Percentiles rank a stretch among this genome's conserved stretches.
Conservation (phyloP, 495 filamentous ascomycete species). For the Penicillium roqueforti region DNA sequence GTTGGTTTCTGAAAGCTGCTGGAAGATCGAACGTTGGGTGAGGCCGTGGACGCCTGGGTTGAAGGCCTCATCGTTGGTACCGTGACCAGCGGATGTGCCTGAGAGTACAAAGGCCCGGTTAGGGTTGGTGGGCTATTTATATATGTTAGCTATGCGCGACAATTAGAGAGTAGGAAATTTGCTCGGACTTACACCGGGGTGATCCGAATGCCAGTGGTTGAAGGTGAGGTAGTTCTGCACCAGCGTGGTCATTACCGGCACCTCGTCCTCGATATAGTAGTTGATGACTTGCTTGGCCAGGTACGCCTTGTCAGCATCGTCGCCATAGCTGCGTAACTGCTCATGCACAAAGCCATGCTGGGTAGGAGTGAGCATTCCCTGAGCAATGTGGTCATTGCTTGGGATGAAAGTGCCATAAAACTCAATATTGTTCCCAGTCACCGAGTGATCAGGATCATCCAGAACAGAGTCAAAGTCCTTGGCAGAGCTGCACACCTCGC, state of each 20-base stretch:
- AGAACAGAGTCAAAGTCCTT: conserved; percentile 42
- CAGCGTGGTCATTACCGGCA: conserved; percentile 43
- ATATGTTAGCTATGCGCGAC: conserved; percentile 3
- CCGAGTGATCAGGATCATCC: conserved; percentile 49
- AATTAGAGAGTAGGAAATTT: not conserved
- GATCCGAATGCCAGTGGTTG: conserved; percentile 49
- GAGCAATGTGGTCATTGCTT: conserved; percentile 34
- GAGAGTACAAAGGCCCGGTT: conserved; percentile 46
- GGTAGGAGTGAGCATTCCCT: conserved; percentile 28
- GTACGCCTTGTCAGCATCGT: conserved; percentile 31
- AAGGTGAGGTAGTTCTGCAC: conserved; percentile 51
- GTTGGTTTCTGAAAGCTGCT: conserved; percentile 40
- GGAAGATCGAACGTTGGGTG: conserved; percentile 44
- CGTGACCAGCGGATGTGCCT: conserved; percentile 46
- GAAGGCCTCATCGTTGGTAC: conserved; percentile 43
- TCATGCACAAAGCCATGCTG: conserved; percentile 49
- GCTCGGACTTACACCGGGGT: conserved; percentile 40
- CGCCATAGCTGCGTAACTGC: conserved; percentile 36
- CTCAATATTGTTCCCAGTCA: conserved; percentile 50
- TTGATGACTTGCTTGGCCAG: conserved; percentile 45
- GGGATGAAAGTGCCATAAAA: conserved; percentile 45
- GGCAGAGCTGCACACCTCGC: conserved; percentile 36
- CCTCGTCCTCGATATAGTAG: conserved; percentile 48
- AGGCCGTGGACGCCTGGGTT: conserved; percentile 29
- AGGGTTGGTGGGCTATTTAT: conserved; percentile 40